Evolutionary conservation across 306 rosid species (phyloP), one percentile per base, ranked within the genome.

Genomic region (Neltuma alba): DNA sequence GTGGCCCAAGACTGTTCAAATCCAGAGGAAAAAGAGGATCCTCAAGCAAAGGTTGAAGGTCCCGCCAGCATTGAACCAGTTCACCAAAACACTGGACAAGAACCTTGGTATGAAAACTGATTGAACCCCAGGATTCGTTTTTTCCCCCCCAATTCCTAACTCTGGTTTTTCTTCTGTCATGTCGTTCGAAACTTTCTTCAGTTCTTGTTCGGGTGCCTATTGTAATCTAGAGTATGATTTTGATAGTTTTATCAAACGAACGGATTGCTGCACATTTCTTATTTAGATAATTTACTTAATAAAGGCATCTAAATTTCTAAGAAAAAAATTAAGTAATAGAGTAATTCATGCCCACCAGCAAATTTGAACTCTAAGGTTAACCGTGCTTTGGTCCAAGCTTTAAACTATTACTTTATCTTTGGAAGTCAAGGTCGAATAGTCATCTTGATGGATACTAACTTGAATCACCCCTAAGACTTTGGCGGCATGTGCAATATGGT

Each of bases 11-110:
- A 75, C 69, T 6, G 97, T 92, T 7, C 96, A 90, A 47, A 68
- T 90, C 50, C 95, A 92, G 83, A 85, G 97, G 86, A 92, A 92
- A 85, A 89, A 91, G 81, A 82, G 97, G 65, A 90, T 90, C 69
- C 93, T 92, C 48, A 92, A 87, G 85, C 95, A 90, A 82, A 87
- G 97, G 82, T 66, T 92, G 48, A 92, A 92, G 93, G 95, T 92
- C 21, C 97, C 95, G 21, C 97, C 97, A 0, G 92, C 95, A 14
- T 76, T 92, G 31, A 92, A 92, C 68, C 97, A 92, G 83, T 92
- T 92, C 75, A 92, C 96, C 37, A 92, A 90, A 68, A 90, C 97
- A 14, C 89, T 92, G 1, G 97, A 92, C 72, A 90, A 92, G 45
- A 92, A 90, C 14, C 92, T 92, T 0, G 97, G 97, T 92, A 76